Conservation (phyloP, 139 green algal species). For the Penium margaritaceum region DNA sequence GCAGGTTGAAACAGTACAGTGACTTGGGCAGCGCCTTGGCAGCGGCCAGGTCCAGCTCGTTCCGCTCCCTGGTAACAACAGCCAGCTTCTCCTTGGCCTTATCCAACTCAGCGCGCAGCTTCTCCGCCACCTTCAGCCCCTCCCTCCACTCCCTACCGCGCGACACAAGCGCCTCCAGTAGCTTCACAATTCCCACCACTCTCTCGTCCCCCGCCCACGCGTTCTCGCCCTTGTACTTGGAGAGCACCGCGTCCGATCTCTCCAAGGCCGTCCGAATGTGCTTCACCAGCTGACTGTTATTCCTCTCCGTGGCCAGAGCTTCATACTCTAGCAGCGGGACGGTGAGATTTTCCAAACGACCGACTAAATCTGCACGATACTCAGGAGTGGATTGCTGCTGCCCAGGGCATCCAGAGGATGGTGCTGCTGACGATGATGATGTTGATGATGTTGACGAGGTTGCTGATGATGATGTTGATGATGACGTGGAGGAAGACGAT, state of each 20-base stretch:
- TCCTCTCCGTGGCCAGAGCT: background rate
- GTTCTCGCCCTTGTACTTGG: background rate
- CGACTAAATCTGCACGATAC: too few species aligned
- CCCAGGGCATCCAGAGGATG: too few species aligned
- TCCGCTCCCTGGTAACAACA: background rate
- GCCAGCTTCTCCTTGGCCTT: conserved; percentile 13
- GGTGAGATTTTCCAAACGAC: too few species aligned
- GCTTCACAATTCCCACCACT: background rate
- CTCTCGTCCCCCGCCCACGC: background rate
- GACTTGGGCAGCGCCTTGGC: conserved; percentile 35
- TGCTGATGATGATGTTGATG: too few species aligned
- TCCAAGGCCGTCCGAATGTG: background rate
- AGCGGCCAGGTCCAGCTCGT: conserved; percentile 20
- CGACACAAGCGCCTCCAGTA: background rate
- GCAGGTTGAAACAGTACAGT: conserved; percentile 33
- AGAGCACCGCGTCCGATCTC: background rate
- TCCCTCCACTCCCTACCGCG: conserved; percentile 1
- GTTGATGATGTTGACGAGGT: too few species aligned
- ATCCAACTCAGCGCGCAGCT: background rate
- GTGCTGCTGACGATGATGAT: too few species aligned
- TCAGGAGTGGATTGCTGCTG: too few species aligned
- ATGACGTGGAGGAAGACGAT: too few species aligned
- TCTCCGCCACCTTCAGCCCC: background rate
- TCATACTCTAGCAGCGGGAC: background rate
- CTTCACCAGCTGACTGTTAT: background rate